These are phyloP conservation scores for Podospora sp. DNA, from an alignment of 495 filamentous ascomycete species.

Conservation along the genomic window DNA sequence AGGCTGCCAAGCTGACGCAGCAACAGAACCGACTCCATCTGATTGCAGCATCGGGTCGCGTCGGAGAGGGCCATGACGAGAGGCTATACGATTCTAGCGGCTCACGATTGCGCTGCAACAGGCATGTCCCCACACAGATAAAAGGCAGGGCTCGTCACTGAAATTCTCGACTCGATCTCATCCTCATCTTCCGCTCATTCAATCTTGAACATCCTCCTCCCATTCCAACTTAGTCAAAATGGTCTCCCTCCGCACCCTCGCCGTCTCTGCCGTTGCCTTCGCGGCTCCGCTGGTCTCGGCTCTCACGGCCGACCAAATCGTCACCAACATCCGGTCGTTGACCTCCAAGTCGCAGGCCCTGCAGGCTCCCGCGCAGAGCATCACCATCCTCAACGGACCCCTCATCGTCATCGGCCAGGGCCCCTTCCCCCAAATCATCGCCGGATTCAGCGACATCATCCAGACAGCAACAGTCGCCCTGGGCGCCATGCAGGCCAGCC, in stretches of 20 bases:
- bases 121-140: too few relatives aligned
- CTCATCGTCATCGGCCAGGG: slow-evolving; percentile 33
- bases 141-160: background rate
- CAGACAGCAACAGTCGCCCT: slow-evolving; percentile 21
- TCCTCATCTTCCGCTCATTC: background rate
- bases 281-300: slow-evolving; percentile 20
- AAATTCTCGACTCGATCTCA: background rate
- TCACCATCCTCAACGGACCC: slow-evolving; percentile 32
- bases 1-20: background rate
- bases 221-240: slow-evolving; percentile 33
- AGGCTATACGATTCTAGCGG: too few relatives aligned
- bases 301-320: slow-evolving; percentile 26
- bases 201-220: background rate
- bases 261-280: slow-evolving; percentile 16
- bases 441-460: slow-evolving; percentile 28
- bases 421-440: slow-evolving; percentile 27
- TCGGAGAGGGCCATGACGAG: background rate
- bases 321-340: slow-evolving; percentile 27
- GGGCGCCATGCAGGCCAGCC: background rate
- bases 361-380: slow-evolving; percentile 31
- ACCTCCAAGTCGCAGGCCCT: slow-evolving; percentile 31
- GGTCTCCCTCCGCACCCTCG: slow-evolving; percentile 22
- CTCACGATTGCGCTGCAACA: too few relatives aligned
- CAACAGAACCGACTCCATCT: background rate
- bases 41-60: background rate